Evolutionary conservation across 495 filamentous ascomycete genomes (phyloP).

Genomic region (Aspergillus affinis): DNA sequence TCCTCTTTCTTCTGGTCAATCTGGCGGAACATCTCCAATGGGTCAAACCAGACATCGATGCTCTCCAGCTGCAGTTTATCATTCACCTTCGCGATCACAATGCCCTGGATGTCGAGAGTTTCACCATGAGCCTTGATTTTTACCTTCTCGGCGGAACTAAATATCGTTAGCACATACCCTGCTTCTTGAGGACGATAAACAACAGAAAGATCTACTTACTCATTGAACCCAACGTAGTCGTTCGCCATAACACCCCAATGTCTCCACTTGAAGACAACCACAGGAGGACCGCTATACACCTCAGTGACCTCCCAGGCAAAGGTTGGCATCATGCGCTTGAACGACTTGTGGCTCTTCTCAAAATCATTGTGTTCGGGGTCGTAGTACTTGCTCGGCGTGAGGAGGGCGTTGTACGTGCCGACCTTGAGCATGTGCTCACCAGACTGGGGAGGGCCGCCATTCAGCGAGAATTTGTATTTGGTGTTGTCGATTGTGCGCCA

Average conservation of each 20-base stretch:
- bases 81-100: slow-evolving; percentile 60
- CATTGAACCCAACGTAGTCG: slow-evolving; percentile 61
- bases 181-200: not conserved
- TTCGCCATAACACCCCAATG: slow-evolving; percentile 66
- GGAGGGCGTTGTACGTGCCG: slow-evolving; percentile 68
- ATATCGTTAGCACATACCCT: not conserved
- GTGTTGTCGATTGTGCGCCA: slow-evolving; percentile 61
- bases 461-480: slow-evolving; percentile 61
- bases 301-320: slow-evolving; percentile 71
- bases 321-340: slow-evolving; percentile 68
- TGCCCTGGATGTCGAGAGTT: slow-evolving; percentile 46
- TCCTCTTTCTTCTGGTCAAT: slow-evolving; percentile 33
- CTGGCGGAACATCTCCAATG: slow-evolving; percentile 65
- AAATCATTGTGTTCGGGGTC: slow-evolving; percentile 57
- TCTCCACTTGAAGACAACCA: slow-evolving; percentile 60
- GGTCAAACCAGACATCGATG: slow-evolving; percentile 64
- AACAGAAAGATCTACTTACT: slow-evolving; percentile 38
- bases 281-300: slow-evolving; percentile 61
- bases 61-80: slow-evolving; percentile 54
- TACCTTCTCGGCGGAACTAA: slow-evolving; percentile 59
- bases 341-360: slow-evolving; percentile 60
- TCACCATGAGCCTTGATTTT: slow-evolving; percentile 44
- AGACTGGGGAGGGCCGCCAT: slow-evolving; percentile 52
- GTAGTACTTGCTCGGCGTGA: slow-evolving; percentile 60
- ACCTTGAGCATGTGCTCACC: slow-evolving; percentile 65